Evolutionary conservation across 208 protist genomes (phyloP), one percentile per base, ranked within the genome.

Genomic region (Crithidia brevicula): DNA sequence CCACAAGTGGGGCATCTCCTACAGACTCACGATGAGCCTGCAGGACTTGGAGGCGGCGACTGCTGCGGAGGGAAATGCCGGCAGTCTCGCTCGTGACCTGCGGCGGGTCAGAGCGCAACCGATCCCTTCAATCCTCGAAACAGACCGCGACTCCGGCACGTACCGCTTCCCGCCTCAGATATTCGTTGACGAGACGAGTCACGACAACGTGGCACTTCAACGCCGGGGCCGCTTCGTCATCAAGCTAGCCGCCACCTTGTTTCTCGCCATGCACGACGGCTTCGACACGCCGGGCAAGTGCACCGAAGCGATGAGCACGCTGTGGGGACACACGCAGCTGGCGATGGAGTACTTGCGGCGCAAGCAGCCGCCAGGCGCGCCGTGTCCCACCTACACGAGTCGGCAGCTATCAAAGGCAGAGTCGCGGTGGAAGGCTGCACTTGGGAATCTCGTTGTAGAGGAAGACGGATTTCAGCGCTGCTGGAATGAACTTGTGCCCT

Each of bases 151-250:
- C 28, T 34, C 57, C 8, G 0, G 15, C 31, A 30, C 11, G 2
- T 38, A 47, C 27, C n/a, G 43, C 11, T 74, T 74, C 38, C 42
- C 51, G 20, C 6, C 51, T 1, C 25, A 4, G 50, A 3, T 38
- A 1, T 20, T 54, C 23, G 31, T 43, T 18, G 51, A 52, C 42
- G 18, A 27, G 27, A 40, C 5, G 15, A 58, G 33, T n/a, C 4
- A 3, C 16, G 36, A 34, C 11, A 58, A 79, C 38, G 47, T 31
- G n/a, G 65, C 76, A 22, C 22, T n/a, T 9, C 57, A 59, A 20
- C 72, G 75, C 15, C 77, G 74, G 25, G 77, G 83, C 18, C 63
- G 73, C 31, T 85, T 61, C 50, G 73, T 82, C 18, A 82, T 85
- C 36, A 89, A 83, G 64, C 62, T 83, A 5, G 77, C 72, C 15